Evolutionary conservation across 1,284 basidiomycete species (phyloP).

Genomic region (Sanguinoderma infundibulare): DNA sequence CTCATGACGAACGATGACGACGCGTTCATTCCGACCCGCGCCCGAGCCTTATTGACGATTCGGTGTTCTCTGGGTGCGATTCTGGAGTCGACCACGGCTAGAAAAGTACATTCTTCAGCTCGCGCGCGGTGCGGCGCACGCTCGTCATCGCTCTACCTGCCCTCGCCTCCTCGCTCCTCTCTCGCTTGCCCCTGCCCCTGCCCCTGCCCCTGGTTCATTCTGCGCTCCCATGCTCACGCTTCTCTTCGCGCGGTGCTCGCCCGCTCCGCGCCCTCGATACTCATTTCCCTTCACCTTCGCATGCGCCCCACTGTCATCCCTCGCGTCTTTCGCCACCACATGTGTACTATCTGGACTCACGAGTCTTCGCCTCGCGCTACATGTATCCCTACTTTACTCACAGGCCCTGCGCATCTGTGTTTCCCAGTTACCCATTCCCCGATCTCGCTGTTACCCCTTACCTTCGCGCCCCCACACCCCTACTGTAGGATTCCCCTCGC

Average conservation of each 20-base stretch:
- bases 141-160: slow-evolving; percentile 2
- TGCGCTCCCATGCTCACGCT: neutral
- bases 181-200: neutral
- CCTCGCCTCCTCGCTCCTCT: neutral
- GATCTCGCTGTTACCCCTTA: too few relatives aligned
- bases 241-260: neutral
- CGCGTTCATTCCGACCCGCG: slow-evolving; percentile 14
- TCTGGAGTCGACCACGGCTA: slow-evolving; percentile 7
- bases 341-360: slow-evolving; percentile 16
- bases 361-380: slow-evolving; percentile 10
- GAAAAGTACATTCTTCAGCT: slow-evolving; percentile 20
- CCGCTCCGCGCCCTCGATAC: neutral
- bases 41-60: slow-evolving; percentile 3
- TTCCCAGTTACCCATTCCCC: neutral
- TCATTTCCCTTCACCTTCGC: neutral
- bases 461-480: neutral
- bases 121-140: slow-evolving; percentile 15
- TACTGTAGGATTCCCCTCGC: neutral
- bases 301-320: neutral
- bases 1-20: slow-evolving; percentile 16
- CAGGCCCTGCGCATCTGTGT: neutral
- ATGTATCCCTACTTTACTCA: slow-evolving; percentile 25
- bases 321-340: neutral
- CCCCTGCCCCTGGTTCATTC: neutral
- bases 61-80: neutral